Evolutionary conservation across 108 stramenopile species (phyloP).

Genomic region (Poteriospumella lacustris): DNA sequence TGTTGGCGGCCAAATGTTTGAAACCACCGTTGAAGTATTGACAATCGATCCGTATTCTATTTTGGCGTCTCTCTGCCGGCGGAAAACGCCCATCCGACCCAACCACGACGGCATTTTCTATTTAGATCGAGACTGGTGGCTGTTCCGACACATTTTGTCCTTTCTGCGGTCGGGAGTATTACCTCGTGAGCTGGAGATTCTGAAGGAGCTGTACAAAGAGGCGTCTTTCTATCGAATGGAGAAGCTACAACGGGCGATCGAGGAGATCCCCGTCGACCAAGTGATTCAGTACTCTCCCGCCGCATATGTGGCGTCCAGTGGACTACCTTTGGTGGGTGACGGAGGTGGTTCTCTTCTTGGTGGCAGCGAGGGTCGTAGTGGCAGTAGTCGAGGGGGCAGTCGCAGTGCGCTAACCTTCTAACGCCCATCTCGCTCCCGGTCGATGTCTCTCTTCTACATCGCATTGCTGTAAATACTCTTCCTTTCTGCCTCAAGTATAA

Average conservation of each 20-base stretch:
- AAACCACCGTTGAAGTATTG: constrained; percentile 49
- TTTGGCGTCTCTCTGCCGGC: constrained; percentile 22
- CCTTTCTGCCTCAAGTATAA: too few relatives aligned
- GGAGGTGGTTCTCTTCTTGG: too few relatives aligned
- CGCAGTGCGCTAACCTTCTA: too few relatives aligned
- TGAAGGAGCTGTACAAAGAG: constrained; percentile 26
- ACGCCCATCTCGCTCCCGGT: too few relatives aligned
- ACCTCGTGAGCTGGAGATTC: constrained; percentile 27
- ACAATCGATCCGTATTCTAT: constrained; percentile 39
- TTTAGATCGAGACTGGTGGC: constrained; percentile 55
- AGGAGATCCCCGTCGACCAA: constrained; percentile 16
- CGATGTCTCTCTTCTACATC: too few relatives aligned
- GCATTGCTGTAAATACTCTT: too few relatives aligned
- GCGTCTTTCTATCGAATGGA: constrained; percentile 23
- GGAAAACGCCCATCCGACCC: neutral
- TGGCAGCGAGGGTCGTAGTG: too few relatives aligned
- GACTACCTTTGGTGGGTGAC: too few relatives aligned
- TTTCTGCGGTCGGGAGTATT: constrained; percentile 44
- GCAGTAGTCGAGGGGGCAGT: too few relatives aligned
- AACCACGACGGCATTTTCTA: constrained; percentile 35
- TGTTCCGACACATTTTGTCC: constrained; percentile 52
- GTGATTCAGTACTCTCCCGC: neutral
- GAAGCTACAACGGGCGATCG: constrained; percentile 14
- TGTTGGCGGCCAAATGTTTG: constrained; percentile 52
- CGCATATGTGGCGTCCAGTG: too few relatives aligned